Base-by-base conservation (phyloP, 1,139 yeast species). In the Yamadazyma friedrichii region DNA sequence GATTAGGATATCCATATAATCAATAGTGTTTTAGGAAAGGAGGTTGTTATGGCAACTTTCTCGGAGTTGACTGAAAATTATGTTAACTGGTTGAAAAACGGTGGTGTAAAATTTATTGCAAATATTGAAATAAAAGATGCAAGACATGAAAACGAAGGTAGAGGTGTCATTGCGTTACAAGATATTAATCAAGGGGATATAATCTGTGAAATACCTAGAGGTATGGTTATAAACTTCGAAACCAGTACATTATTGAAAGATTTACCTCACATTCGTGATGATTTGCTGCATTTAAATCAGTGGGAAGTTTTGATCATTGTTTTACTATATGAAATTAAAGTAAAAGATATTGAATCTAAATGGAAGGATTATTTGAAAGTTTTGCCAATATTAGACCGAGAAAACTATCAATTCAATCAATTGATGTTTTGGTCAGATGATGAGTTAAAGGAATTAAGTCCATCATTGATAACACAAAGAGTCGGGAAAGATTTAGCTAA, bases 261-360 rank as follows among this genome's bases (percentile, higher is more conserved):
- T 13, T 53, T 53, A 17, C 68, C 74, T 0, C 62, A 62, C 2
- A 15, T 56, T 12, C 58, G 54, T 17, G 65, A 61, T 6, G 64
- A 62, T 17, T 61, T 81, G 8, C 51, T 68, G 15, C 62, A 63
- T 6, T 63, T 81, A 39, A 78, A 75, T 43, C 84, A 83, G 34
- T 91, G 98, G 98, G 84, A 85, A 45, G 78, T 84, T 0, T 65
- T 91, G 44, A 83, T 91, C 39, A 59, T 88, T 32, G 73, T 82
- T 15, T 67, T 91, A 51, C 64, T 84, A 41, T 81, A 78, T 53
- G 94, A 87, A 54, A 42, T 64, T 36, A 56, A 70, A 47, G 64
- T 62, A 39, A 52, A 64, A 33, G 66, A 70, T 4, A 64, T 62
- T 1, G 48, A 62, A 9, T 78, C 87, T 38, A 66, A 62, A 29